Evolutionary conservation across 225 moss, liverwort and hornwort species (phyloP), one percentile per base, ranked within the genome.

Genomic region (Antitrichia curtipendula): DNA sequence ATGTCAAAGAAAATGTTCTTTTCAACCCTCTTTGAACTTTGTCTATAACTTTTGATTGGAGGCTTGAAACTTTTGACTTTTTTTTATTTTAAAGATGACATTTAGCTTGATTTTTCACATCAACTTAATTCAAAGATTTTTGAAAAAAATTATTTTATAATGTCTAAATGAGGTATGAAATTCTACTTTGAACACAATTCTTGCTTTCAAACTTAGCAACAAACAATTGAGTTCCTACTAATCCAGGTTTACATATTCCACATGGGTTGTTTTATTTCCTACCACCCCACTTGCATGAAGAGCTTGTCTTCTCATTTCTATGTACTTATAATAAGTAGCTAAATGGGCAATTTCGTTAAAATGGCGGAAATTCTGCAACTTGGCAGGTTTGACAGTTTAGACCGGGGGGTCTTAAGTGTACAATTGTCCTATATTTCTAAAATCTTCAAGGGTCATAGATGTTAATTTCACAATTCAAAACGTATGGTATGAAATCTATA

Each of bases 291-390:
- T 69, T 69, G 4, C 13, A 40, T 69, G 2, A 40, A 38, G 3
- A 40, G 14, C 40, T 24, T 69, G 5, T 14, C 14, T 23, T 69
- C 5, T 70, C 3, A 25, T 70, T 15, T 69, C 8, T 41, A 5
- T 15, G 0, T 13, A 8, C 1, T 15, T 4, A 8, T 25, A 41
- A 5, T 41, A 8, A 40, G 3, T 25, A 2, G 1, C 23, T n/a
- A n/a, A n/a, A n/a, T n/a, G n/a, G n/a, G n/a, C n/a, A n/a, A n/a
- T n/a, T n/a, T n/a, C n/a, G n/a, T n/a, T n/a, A n/a, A n/a, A n/a
- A n/a, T n/a, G n/a, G n/a, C n/a, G n/a, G n/a, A n/a, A n/a, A n/a
- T n/a, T n/a, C n/a, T n/a, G n/a, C n/a, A n/a, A n/a, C n/a, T n/a
- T n/a, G n/a, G n/a, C n/a, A n/a, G n/a, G n/a, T n/a, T n/a, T n/a